Percentiles rank a stretch among this genome's conserved stretches.
Evolutionary conservation across 176 grass and related monocot species (phyloP).

Genomic region (Sorghum bicolor): DNA sequence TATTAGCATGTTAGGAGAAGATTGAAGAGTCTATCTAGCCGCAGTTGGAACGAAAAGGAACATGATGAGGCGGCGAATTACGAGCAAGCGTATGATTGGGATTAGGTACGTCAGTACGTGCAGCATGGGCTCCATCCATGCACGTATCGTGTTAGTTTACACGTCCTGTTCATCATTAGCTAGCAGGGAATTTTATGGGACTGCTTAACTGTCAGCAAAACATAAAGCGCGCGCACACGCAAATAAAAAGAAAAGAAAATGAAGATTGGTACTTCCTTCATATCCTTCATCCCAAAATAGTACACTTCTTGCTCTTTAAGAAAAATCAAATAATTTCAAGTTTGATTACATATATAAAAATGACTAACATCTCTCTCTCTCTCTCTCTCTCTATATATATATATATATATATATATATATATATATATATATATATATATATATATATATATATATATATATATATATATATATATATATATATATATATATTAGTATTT

Average conservation of each 20-base stretch:
- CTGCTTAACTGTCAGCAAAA: slow-evolving; percentile 4
- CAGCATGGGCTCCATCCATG: not conserved
- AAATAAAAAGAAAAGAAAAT: not conserved
- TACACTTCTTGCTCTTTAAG: not conserved
- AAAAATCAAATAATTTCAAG: too few relatives aligned
- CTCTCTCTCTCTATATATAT: too few relatives aligned
- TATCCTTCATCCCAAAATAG: not conserved
- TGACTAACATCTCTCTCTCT: too few relatives aligned
- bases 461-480: too few relatives aligned
- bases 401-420: too few relatives aligned
- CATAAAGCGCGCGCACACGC: not conserved
- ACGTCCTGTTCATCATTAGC: slow-evolving; percentile 18
- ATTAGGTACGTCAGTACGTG: not conserved
- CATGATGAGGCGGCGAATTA: not conserved
- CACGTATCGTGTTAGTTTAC: slow-evolving; percentile 2
- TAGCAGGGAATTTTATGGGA: not conserved
- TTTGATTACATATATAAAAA: too few relatives aligned
- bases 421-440: too few relatives aligned
- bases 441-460: too few relatives aligned
- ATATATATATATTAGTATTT: too few relatives aligned
- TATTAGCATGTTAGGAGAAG: not conserved
- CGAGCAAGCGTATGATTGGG: not conserved
- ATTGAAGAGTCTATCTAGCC: not conserved
- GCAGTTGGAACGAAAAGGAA: not conserved
- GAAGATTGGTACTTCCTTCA: not conserved